Conservation (phyloP, 257 asterid genomes). For the Hygrophila difformis region DNA sequence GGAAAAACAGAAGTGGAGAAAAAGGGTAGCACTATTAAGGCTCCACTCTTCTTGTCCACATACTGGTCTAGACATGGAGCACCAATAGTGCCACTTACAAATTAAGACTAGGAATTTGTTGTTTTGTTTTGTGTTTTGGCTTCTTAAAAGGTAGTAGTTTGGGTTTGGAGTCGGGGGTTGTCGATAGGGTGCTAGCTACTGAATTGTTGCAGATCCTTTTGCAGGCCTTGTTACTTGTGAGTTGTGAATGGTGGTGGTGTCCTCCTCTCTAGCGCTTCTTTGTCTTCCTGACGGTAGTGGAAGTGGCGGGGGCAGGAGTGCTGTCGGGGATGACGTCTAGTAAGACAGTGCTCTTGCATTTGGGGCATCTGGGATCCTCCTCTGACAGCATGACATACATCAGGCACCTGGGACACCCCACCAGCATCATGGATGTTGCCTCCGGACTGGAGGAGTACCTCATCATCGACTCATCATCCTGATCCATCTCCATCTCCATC, state of each 20-base stretch:
- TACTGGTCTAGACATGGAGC: constrained; percentile 42
- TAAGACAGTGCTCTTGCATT: constrained; percentile 81
- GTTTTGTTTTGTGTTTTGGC: background rate
- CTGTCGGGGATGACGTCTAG: constrained; percentile 47
- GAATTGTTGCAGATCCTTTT: background rate
- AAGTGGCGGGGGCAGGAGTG: constrained; percentile 18
- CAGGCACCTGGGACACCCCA: constrained; percentile 82
- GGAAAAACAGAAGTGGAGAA: background rate
- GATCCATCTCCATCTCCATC: constrained; percentile 54
- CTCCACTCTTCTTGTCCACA: constrained; percentile 34
- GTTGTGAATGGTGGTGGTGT: no score
- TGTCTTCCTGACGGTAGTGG: constrained; percentile 20
- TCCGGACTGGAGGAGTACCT: constrained; percentile 42
- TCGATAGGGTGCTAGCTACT: background rate
- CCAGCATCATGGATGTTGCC: constrained; percentile 62
- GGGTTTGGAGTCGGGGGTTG: no score
- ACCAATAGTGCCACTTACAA: constrained; percentile 36
- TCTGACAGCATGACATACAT: constrained; percentile 90
- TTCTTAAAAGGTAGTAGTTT: no score
- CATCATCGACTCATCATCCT: constrained; percentile 33
- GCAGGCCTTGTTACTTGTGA: background rate
- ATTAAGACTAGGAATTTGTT: constrained; percentile 7
- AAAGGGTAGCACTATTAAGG: constrained; percentile 44
- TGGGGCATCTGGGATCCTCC: constrained; percentile 82
- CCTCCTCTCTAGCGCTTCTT: constrained; percentile 16